Base-by-base conservation (phyloP, 2,329 filamentous ascomycete genomes). In the Diplocarpon mali region DNA sequence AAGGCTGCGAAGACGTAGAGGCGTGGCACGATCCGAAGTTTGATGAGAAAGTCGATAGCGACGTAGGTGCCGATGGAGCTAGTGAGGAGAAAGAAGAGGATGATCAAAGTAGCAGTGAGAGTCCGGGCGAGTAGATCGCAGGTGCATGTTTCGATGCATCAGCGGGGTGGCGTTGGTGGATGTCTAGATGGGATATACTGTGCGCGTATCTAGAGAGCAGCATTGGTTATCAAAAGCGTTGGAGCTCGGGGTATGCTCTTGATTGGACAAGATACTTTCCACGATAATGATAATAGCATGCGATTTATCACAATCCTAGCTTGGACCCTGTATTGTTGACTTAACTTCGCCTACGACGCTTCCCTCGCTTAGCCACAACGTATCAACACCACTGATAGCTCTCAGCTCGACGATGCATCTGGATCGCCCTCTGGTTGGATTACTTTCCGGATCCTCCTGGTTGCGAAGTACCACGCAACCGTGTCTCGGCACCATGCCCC, bases 1-100 rank as follows among this genome's bases (percentile, higher is more conserved):
- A 20, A 5, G 60, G 58, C 1, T 62, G 60, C 48, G 58, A 62
- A 46, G 49, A 55, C 12, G 39, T 61, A 2, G 47, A 44, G 24
- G 38, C 36, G 3, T 61, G 58, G 59, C 41, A 44, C 20, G 54
- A 55, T 50, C 35, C 35, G 8, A 44, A 45, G 36, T 20, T 30
- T n/a, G 40, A 36, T 13, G 31, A 20, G 13, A 36, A 24, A 24
- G 40, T 20, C 15, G 11, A 14, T 14, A 5, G 9, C 4, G 34
- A 14, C 9, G 16, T n/a, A 11, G 39, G 8, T 13, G 34, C 28
- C 24, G 44, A 37, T 36, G 31, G 17, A 9, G 43, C 2, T 9
- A 15, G 35, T 29, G 27, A 40, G 2, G 32, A 37, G 3, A n/a
- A 37, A 17, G 40, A 40, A 32, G 42, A 46, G 15, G 43, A 35